Evolutionary conservation across 768 basidiomycete genomes (phyloP).

Genomic region (Mycena rosella): DNA sequence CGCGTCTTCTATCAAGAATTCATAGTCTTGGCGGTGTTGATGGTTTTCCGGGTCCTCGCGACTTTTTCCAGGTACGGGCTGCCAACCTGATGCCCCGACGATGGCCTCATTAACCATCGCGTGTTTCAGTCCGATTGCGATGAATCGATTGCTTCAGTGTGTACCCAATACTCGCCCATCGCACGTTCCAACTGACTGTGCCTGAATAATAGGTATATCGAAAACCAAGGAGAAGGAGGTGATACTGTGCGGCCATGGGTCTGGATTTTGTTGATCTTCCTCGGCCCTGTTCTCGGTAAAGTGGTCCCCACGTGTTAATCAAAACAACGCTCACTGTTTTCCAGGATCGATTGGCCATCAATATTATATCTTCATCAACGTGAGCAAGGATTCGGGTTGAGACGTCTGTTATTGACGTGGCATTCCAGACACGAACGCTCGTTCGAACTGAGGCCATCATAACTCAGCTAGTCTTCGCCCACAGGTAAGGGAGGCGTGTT

Average conservation of each 20-base stretch:
- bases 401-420: slow-evolving; percentile 37
- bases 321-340: not conserved
- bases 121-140: slow-evolving; percentile 53
- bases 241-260: slow-evolving; percentile 75
- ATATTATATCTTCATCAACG: slow-evolving; percentile 63
- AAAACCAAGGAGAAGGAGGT: slow-evolving; percentile 47
- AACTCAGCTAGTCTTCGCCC: slow-evolving; percentile 59
- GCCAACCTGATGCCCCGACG: slow-evolving; percentile 37
- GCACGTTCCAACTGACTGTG: not conserved
- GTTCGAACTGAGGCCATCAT: slow-evolving; percentile 63
- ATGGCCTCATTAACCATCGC: slow-evolving; percentile 27
- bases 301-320: no score
- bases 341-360: slow-evolving; percentile 58
- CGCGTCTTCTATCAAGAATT: slow-evolving; percentile 47
- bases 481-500: slow-evolving; percentile 39
- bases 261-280: slow-evolving; percentile 68
- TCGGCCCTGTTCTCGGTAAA: slow-evolving; percentile 56
- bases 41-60: slow-evolving; percentile 8
- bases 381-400: slow-evolving; percentile 44
- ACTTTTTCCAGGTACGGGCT: slow-evolving; percentile 11
- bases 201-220: slow-evolving; percentile 71
- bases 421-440: slow-evolving; percentile 55
- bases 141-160: slow-evolving; percentile 56
- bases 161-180: slow-evolving; percentile 12
- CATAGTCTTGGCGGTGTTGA: slow-evolving; percentile 37